A percentile compares a stretch with the other conserved stretches of the same genome.
Conservation (phyloP, 108 stramenopile species). For the Cyclotella baltica region DNA sequence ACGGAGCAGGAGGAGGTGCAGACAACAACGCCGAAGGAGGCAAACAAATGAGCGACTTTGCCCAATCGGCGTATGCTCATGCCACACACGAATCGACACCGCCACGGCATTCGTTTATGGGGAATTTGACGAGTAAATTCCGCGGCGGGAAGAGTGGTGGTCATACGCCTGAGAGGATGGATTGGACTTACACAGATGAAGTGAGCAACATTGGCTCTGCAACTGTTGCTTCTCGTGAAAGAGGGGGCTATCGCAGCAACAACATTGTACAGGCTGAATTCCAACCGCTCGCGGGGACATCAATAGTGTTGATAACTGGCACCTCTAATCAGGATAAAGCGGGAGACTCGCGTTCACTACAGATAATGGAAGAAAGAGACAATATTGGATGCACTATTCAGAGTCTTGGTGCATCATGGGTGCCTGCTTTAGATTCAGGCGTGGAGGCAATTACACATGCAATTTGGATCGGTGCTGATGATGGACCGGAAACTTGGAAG, state of each 20-base stretch:
- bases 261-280: constrained; percentile 10
- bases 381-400: constrained; percentile 21
- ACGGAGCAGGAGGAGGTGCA: background rate
- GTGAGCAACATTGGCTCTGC: no score
- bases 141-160: background rate
- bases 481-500: constrained; percentile 4
- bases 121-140: constrained; percentile 9
- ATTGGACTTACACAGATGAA: background rate
- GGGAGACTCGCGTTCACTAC: background rate
- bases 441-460: constrained; percentile 34
- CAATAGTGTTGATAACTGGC: constrained; percentile 23
- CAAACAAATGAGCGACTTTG: constrained; percentile 21
- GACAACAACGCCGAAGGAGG: constrained; percentile 1
- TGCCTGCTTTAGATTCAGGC: constrained; percentile 9
- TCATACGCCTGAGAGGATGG: background rate
- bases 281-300: constrained; percentile 30
- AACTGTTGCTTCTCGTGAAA: no score
- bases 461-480: constrained; percentile 33
- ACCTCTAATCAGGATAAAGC: constrained; percentile 22
- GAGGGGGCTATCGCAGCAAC: background rate
- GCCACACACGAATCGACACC: constrained; percentile 7
- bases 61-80: constrained; percentile 16
- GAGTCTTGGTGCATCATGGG: constrained; percentile 30
- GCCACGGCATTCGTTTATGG: constrained; percentile 10
- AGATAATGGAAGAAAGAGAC: constrained; percentile 32